Percentiles rank a stretch among this genome's conserved stretches.
phyloP scores from a whole-genome alignment of 352 stramenopile genomes.

The Phytophthora ohioensis region DNA sequence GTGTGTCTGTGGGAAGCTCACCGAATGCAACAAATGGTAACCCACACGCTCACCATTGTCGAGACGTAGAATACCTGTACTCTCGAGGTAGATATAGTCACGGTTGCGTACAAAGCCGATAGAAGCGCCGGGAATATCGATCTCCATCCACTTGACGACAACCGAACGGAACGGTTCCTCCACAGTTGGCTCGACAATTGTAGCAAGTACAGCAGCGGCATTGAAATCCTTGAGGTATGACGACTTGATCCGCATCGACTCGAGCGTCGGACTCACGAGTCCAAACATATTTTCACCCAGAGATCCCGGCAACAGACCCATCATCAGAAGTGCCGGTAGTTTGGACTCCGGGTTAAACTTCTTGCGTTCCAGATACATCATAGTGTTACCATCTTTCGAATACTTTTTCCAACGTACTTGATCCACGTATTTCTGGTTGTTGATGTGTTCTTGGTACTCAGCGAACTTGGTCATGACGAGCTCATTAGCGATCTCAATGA shows the following conservation, averaged over 20 bases:
- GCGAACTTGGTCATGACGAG: conserved; percentile 36
- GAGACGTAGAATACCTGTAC: conserved; percentile 27
- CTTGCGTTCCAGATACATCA: conserved; percentile 33
- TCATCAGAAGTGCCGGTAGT: conserved; percentile 36
- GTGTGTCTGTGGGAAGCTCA: conserved; percentile 38
- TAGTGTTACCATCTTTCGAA: conserved; percentile 23
- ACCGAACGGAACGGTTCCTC: conserved; percentile 54
- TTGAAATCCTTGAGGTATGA: conserved; percentile 42
- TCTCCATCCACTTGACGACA: conserved; percentile 52
- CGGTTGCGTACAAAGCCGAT: conserved; percentile 36
- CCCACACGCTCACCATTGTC: conserved; percentile 35
- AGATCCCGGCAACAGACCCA: conserved; percentile 38
- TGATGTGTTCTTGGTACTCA: conserved; percentile 36
- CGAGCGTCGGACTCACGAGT: conserved; percentile 38
- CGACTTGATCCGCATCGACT: conserved; percentile 46
- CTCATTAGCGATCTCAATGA: conserved; percentile 21
- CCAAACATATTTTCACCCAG: conserved; percentile 59
- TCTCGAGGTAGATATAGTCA: conserved; percentile 40
- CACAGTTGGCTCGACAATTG: conserved; percentile 49
- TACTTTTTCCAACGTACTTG: conserved; percentile 33
- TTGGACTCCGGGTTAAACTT: conserved; percentile 30
- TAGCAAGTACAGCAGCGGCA: conserved; percentile 54
- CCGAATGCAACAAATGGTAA: conserved; percentile 40
- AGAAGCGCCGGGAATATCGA: conserved; percentile 30
- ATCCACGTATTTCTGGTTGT: conserved; percentile 35